phyloP scores from a whole-genome alignment of 495 filamentous ascomycete genomes.

The Daldinia loculata region DNA sequence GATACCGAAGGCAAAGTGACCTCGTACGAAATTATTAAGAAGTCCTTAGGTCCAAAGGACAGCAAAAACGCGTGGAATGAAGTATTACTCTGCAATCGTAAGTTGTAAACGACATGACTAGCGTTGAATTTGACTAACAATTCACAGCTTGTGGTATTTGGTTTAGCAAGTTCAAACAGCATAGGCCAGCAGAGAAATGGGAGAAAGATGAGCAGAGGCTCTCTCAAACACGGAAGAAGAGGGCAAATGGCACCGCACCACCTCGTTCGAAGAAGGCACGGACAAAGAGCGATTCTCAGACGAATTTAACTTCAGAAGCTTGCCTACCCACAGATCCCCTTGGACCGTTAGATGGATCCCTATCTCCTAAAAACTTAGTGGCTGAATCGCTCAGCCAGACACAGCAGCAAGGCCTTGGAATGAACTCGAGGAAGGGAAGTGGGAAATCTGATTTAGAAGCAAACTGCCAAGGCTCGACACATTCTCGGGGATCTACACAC shows the following conservation, averaged over 20 bases:
- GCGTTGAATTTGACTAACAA: constrained; percentile 9
- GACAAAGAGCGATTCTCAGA: constrained; percentile 51
- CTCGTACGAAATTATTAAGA: constrained; percentile 78
- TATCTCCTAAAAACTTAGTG: constrained; percentile 37
- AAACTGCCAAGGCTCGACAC: constrained; percentile 43
- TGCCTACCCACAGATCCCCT: constrained; percentile 58
- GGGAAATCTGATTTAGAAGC: constrained; percentile 43
- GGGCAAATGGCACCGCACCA: constrained; percentile 46
- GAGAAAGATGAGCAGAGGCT: constrained; percentile 67
- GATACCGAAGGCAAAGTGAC: constrained; percentile 66
- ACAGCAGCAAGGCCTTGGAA: constrained; percentile 43
- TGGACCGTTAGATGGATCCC: constrained; percentile 46
- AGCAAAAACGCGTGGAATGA: constrained; percentile 71
- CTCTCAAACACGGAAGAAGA: constrained; percentile 59
- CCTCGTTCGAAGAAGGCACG: constrained; percentile 56
- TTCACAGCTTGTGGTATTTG: constrained; percentile 83
- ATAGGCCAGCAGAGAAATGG: constrained; percentile 87
- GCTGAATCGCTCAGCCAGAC: constrained; percentile 25
- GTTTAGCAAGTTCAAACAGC: constrained; percentile 84
- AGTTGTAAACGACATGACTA: constrained; percentile 46
- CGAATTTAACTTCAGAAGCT: constrained; percentile 59
- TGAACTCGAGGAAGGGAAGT: constrained; percentile 37
- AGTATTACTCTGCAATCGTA: constrained; percentile 87
- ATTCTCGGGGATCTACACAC: constrained; percentile 52
- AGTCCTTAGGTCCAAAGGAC: constrained; percentile 66